These are phyloP conservation scores for Thielaviopsis ethacetica DNA, from an alignment of 2,329 filamentous ascomycete genomes.

Conservation along the genomic window DNA sequence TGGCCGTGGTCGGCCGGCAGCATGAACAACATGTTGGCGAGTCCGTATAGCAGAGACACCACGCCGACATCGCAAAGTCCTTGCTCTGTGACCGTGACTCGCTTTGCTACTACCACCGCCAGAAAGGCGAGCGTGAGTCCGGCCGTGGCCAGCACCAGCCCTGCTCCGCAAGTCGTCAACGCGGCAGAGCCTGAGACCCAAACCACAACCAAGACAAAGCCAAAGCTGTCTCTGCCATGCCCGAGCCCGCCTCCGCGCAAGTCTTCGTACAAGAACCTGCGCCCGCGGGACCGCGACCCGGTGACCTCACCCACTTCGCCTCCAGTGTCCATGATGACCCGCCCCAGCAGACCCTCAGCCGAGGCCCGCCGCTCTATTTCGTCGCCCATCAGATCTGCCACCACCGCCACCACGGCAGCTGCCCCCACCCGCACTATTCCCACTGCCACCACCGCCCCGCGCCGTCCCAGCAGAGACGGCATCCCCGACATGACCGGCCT, in stretches of 20 bases:
- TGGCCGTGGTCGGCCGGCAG: conserved; percentile 8
- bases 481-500: conserved; percentile 45
- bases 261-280: conserved; percentile 35
- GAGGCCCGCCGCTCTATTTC: neutral
- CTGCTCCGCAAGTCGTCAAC: neutral
- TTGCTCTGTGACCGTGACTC: conserved; percentile 34
- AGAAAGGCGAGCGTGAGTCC: neutral
- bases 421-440: neutral
- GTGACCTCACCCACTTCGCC: neutral
- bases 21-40: conserved; percentile 15
- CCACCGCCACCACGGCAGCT: neutral
- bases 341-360: neutral
- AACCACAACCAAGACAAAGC: conserved; percentile 24
- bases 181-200: conserved; percentile 14
- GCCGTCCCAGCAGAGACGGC: conserved; percentile 52
- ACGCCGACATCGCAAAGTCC: conserved; percentile 67
- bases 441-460: conserved; percentile 25
- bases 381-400: too few relatives aligned
- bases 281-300: neutral
- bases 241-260: conserved; percentile 47
- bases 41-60: conserved; percentile 58
- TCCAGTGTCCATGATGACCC: neutral
- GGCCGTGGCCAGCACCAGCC: neutral
- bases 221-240: conserved; percentile 27
- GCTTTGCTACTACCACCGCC: conserved; percentile 18